Evolutionary conservation across 2,329 filamentous ascomycete species (phyloP).

Genomic region (Akanthomyces lecanii): DNA sequence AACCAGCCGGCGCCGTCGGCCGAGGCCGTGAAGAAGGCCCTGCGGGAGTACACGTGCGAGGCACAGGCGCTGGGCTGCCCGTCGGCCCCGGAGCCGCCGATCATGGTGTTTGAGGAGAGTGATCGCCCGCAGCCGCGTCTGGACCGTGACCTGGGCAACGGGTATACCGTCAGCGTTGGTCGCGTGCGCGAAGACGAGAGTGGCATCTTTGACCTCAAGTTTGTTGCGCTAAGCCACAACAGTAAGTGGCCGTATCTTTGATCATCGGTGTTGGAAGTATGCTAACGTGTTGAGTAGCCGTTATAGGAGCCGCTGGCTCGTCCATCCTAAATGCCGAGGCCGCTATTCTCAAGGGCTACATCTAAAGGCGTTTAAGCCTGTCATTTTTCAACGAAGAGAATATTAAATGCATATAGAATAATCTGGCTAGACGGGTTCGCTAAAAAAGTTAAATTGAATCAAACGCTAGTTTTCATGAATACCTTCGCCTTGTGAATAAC

Average conservation of each 20-base stretch:
- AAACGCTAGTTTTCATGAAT: background rate
- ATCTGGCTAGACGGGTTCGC: background rate
- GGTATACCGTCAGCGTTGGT: slow-evolving; percentile 89
- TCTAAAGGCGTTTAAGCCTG: slow-evolving; percentile 41
- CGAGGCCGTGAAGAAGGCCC: slow-evolving; percentile 71
- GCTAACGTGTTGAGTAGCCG: slow-evolving; percentile 46
- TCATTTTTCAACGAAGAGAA: background rate
- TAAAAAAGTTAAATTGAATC: background rate
- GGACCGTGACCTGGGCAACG: slow-evolving; percentile 77
- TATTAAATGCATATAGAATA: background rate
- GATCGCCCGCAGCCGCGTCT: slow-evolving; percentile 89
- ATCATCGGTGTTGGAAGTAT: background rate
- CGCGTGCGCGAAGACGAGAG: slow-evolving; percentile 80
- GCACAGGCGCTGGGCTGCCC: slow-evolving; percentile 80
- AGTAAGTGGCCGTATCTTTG: slow-evolving; percentile 39
- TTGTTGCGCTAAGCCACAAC: slow-evolving; percentile 85
- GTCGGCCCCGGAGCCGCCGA: slow-evolving; percentile 75
- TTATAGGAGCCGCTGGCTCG: slow-evolving; percentile 93
- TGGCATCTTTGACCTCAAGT: slow-evolving; percentile 90
- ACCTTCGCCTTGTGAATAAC: background rate
- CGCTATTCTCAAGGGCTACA: slow-evolving; percentile 81
- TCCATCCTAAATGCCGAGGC: slow-evolving; percentile 94
- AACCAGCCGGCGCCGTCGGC: slow-evolving; percentile 68
- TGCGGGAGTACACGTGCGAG: slow-evolving; percentile 78
- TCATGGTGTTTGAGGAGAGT: slow-evolving; percentile 82